Evolutionary conservation across 2,329 filamentous ascomycete genomes (phyloP).

Genomic region (Exophiala calicioides): DNA sequence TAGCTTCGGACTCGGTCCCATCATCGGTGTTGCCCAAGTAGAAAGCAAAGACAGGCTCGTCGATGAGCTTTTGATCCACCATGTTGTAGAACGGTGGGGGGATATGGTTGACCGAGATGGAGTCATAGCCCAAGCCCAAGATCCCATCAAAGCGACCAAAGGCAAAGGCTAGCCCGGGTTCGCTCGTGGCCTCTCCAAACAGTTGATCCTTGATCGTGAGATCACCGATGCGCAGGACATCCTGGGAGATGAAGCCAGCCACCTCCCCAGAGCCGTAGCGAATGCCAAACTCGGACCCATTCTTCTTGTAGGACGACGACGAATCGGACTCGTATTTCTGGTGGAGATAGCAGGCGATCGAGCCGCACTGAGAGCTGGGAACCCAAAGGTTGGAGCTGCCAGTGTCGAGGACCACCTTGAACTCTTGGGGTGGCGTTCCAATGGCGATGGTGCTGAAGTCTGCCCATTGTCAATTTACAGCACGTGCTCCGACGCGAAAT

Average conservation of each 20-base stretch:
- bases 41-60: conserved; percentile 93
- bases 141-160: conserved; percentile 98
- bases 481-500: conserved; percentile 24
- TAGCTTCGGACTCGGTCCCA: conserved; percentile 76
- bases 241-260: conserved; percentile 89
- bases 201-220: conserved; percentile 84
- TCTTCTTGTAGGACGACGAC: conserved; percentile 90
- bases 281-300: conserved; percentile 90
- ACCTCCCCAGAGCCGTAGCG: conserved; percentile 92
- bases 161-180: conserved; percentile 95
- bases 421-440: conserved; percentile 85
- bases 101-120: conserved; percentile 95
- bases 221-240: conserved; percentile 84
- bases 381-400: conserved; percentile 99
- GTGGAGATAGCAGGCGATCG: conserved; percentile 98
- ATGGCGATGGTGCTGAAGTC: conserved; percentile 97
- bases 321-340: conserved; percentile 89
- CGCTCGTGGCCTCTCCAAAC: conserved; percentile 93
- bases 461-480: conserved; percentile 39
- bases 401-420: conserved; percentile 98
- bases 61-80: conserved; percentile 83
- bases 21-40: conserved; percentile 79
- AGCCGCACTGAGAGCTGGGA: conserved; percentile 82
- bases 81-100: conserved; percentile 96
- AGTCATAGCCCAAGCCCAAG: conserved; percentile 88